Evolutionary conservation across 768 basidiomycete species (phyloP), one percentile per base, ranked within the genome.

Genomic region (Lentinula lateritia): DNA sequence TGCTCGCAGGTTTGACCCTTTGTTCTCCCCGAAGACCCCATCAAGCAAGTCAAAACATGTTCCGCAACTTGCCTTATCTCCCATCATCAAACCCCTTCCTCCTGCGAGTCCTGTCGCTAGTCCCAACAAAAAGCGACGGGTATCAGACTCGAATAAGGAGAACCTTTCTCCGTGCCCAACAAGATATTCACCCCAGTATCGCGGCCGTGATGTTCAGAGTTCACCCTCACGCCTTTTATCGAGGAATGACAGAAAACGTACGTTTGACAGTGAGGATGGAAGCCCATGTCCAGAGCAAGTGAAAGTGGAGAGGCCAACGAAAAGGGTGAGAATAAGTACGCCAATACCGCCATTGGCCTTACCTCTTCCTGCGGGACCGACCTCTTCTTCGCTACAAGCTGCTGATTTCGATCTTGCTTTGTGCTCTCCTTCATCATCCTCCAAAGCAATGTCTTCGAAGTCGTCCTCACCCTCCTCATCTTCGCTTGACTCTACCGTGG

Each of bases 141-240:
- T 68, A 15, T 65, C 66, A 7, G 72, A 87, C 69, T 65, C 66
- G 6, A 72, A 87, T 69, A 90, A 90, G 72, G 89, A 91, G 69
- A 90, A 90, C 80, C 0, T 85, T 83, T 38, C 63, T 69, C 58
- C 66, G 42, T 52, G 43, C 61, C 43, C 36, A 20, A 46, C 58
- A 8, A 48, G 13, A 6, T 59, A 34, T 15, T 18, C 54, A 16
- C 34, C 46, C 2, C 43, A 18, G 20, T 41, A 20, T 10, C 38
- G 55, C n/a, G 55, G 28, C 23, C 39, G 9, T 12, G n/a, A 16
- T 15, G 13, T 28, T 10, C 18, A 23, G 3, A 15, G 15, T 23
- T 56, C 55, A 20, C 55, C 55, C 32, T 43, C 55, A 41, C 55
- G 18, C 32, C 42, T 41, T 20, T 32, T 28, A 45, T 43, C 41